phyloP scores from a whole-genome alignment of 768 basidiomycete genomes.

The Pleurotus citrinopileatus region DNA sequence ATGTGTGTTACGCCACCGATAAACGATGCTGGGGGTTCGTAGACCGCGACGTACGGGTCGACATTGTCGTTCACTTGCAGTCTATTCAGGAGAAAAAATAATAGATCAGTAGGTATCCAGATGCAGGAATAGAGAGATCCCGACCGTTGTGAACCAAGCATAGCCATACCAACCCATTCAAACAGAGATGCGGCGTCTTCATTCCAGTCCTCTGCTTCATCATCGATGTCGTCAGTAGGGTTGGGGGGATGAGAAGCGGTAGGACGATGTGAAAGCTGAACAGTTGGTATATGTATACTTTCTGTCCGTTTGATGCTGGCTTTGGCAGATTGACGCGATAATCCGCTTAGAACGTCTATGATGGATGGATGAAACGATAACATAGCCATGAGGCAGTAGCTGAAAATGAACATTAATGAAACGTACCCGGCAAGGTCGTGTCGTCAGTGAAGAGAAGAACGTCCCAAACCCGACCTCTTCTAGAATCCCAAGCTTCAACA shows the following conservation, averaged over 20 bases:
- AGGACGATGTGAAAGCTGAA: constrained; percentile 20
- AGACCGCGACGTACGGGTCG: constrained; percentile 68
- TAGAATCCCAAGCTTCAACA: constrained; percentile 48
- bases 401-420: neutral
- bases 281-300: constrained; percentile 38
- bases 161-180: constrained; percentile 76
- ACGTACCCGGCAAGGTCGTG: constrained; percentile 10
- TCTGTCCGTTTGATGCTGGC: constrained; percentile 24
- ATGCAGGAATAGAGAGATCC: neutral
- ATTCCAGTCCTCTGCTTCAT: constrained; percentile 49
- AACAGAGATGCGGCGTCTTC: constrained; percentile 44
- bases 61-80: constrained; percentile 59
- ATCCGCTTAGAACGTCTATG: neutral
- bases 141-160: constrained; percentile 64
- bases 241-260: neutral
- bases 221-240: constrained; percentile 23
- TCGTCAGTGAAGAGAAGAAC: constrained; percentile 38
- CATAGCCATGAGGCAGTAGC: neutral
- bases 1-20: constrained; percentile 51
- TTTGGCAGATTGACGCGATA: neutral
- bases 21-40: constrained; percentile 45
- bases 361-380: neutral
- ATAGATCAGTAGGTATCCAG: neutral
- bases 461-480: constrained; percentile 42
- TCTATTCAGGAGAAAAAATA: constrained; percentile 30